Conservation (phyloP, 2,329 filamentous ascomycete genomes). For the Fusarium citri region DNA sequence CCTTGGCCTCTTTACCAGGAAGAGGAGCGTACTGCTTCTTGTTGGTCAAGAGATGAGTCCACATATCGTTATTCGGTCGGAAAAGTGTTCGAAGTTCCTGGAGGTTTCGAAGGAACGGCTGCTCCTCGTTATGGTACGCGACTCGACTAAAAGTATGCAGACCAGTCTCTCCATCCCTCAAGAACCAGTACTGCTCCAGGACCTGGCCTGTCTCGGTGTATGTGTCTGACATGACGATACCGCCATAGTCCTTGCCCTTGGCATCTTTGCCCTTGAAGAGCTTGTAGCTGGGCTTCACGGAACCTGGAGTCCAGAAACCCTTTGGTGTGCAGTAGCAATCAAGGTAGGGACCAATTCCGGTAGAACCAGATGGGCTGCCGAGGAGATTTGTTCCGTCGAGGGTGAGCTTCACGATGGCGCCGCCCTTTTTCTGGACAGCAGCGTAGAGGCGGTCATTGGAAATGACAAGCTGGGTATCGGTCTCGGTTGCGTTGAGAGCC, state of each 20-base stretch:
- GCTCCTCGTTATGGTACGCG: conserved; percentile 68
- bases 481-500: conserved; percentile 51
- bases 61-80: conserved; percentile 68
- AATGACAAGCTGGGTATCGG: conserved; percentile 50
- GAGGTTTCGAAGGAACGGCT: conserved; percentile 66
- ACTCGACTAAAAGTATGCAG: conserved; percentile 71
- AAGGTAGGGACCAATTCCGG: conserved; percentile 67
- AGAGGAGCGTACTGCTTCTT: conserved; percentile 64
- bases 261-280: conserved; percentile 60
- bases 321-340: conserved; percentile 72
- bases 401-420: conserved; percentile 52
- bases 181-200: conserved; percentile 74
- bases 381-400: conserved; percentile 62
- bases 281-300: conserved; percentile 57
- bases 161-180: conserved; percentile 71
- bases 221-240: conserved; percentile 69
- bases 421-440: conserved; percentile 52
- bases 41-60: conserved; percentile 72
- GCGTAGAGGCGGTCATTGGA: conserved; percentile 55
- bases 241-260: conserved; percentile 65
- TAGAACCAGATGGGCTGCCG: conserved; percentile 51
- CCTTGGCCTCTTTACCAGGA: conserved; percentile 51
- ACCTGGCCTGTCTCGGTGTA: conserved; percentile 68
- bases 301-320: conserved; percentile 70
- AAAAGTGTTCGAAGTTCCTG: conserved; percentile 72